These are phyloP conservation scores for Pholiota adiposa DNA, from an alignment of 1,284 basidiomycete genomes.

Conservation along the genomic window DNA sequence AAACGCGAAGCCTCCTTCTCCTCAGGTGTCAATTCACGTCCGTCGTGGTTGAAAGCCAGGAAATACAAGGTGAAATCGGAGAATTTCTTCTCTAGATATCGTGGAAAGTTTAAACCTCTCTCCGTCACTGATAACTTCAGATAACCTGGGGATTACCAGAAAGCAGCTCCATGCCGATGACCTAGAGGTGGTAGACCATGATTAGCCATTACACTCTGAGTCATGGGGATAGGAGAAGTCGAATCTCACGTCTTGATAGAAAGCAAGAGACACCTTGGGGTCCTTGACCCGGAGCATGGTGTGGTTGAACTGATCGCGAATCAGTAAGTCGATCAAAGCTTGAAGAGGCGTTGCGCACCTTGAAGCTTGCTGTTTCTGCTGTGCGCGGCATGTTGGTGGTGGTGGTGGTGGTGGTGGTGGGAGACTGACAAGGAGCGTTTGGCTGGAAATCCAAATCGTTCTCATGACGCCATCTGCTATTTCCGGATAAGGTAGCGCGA, in stretches of 20 bases:
- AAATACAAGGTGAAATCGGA: conserved; percentile 81
- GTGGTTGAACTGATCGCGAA: conserved; percentile 74
- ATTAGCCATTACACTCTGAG: background rate
- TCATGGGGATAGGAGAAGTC: background rate
- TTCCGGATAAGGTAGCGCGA: background rate
- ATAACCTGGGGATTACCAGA: conserved; percentile 42
- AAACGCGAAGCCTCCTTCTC: conserved; percentile 53
- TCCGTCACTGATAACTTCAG: background rate
- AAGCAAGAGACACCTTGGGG: conserved; percentile 76
- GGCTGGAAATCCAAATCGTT: background rate
- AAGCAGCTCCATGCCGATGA: conserved; percentile 89
- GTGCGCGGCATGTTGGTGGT: conserved; percentile 58
- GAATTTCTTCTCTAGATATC: conserved; percentile 49
- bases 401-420: conserved; percentile 17
- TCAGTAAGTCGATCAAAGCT: conserved; percentile 2
- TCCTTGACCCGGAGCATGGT: conserved; percentile 93
- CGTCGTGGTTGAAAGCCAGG: conserved; percentile 73
- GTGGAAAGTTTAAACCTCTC: background rate
- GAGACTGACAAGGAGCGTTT: background rate
- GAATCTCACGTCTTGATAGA: conserved; percentile 68
- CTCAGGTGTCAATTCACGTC: conserved; percentile 47
- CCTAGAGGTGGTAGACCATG: conserved; percentile 33
- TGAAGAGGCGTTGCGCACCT: conserved; percentile 37
- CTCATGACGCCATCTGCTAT: conserved; percentile 6
- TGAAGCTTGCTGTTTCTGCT: conserved; percentile 68